Evolutionary conservation across 768 basidiomycete genomes (phyloP).

Genomic region (Leucocoprinus sp.): DNA sequence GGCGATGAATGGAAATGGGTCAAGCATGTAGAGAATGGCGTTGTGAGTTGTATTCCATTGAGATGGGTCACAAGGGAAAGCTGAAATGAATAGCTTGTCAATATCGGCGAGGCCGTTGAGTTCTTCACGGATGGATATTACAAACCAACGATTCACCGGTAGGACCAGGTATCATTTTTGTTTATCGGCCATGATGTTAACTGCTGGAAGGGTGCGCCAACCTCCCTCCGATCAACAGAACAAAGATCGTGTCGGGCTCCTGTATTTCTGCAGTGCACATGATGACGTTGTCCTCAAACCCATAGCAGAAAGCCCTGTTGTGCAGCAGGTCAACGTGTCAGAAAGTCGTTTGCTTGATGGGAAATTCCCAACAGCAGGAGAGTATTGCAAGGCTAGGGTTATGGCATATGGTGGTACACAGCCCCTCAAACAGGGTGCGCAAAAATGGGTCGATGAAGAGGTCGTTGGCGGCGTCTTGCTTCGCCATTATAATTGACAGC

Average conservation of each 20-base stretch:
- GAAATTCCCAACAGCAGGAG: slow-evolving; percentile 33
- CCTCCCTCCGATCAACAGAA: slow-evolving; percentile 38
- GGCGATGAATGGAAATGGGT: slow-evolving; percentile 38
- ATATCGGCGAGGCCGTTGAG: slow-evolving; percentile 40
- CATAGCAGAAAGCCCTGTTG: slow-evolving; percentile 31
- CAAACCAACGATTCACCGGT: slow-evolving; percentile 37
- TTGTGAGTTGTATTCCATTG: slow-evolving; percentile 20
- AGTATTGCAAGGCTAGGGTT: slow-evolving; percentile 32
- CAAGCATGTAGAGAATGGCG: slow-evolving; percentile 36
- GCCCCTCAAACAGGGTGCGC: slow-evolving; percentile 18
- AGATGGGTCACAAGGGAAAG: neutral
- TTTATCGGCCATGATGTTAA: neutral
- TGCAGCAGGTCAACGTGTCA: slow-evolving; percentile 28
- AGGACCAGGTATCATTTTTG: neutral
- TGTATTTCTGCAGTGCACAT: slow-evolving; percentile 38
- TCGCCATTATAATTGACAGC: slow-evolving; percentile 40
- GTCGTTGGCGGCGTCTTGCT: slow-evolving; percentile 36
- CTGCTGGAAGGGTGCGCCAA: slow-evolving; percentile 31
- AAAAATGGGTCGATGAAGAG: slow-evolving; percentile 38
- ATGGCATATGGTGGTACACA: slow-evolving; percentile 32
- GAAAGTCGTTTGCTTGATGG: slow-evolving; percentile 20
- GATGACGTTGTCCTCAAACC: slow-evolving; percentile 37
- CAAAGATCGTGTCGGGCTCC: slow-evolving; percentile 35
- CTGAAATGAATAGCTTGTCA: slow-evolving; percentile 25
- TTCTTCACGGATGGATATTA: slow-evolving; percentile 42